phyloP scores from a whole-genome alignment of 257 asterid species.

The Scutellaria minor region DNA sequence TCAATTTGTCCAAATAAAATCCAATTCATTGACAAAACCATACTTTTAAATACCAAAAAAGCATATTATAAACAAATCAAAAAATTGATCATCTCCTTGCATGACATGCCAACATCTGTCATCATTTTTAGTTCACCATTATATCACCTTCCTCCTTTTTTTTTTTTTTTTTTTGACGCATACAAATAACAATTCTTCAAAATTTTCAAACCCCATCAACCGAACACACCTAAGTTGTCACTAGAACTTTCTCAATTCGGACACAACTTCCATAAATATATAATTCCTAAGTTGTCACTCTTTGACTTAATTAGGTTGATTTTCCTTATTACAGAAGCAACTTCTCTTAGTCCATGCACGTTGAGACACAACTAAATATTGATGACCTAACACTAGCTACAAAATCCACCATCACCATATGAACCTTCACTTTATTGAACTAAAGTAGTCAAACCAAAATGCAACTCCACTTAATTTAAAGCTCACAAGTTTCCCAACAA shows the following conservation, averaged over 20 bases:
- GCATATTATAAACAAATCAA: no score
- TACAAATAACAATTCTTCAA: conserved; percentile 11
- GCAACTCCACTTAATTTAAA: conserved; percentile 34
- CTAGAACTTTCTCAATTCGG: conserved; percentile 32
- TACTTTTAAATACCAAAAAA: no score
- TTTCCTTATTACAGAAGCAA: conserved; percentile 49
- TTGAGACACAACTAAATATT: conserved; percentile 43
- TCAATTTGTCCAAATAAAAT: no score
- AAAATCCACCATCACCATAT: conserved; percentile 30
- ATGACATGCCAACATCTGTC: not conserved
- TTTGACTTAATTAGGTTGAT: conserved; percentile 35
- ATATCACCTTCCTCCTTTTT: conserved; percentile 18
- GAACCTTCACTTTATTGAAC: not conserved
- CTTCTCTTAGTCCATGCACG: conserved; percentile 51
- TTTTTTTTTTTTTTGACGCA: not conserved
- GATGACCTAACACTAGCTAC: conserved; percentile 68
- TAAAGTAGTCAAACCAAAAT: conserved; percentile 49
- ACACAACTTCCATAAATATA: conserved; percentile 4
- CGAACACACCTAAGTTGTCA: conserved; percentile 50
- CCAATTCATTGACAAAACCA: no score
- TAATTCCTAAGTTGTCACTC: not conserved
- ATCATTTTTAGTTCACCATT: conserved; percentile 38
- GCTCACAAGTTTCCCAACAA: conserved; percentile 40
- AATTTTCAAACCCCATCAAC: conserved; percentile 40
- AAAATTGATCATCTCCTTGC: not conserved